phyloP scores from a whole-genome alignment of 371 early-diverging fungal species.

The Circinella minor region DNA sequence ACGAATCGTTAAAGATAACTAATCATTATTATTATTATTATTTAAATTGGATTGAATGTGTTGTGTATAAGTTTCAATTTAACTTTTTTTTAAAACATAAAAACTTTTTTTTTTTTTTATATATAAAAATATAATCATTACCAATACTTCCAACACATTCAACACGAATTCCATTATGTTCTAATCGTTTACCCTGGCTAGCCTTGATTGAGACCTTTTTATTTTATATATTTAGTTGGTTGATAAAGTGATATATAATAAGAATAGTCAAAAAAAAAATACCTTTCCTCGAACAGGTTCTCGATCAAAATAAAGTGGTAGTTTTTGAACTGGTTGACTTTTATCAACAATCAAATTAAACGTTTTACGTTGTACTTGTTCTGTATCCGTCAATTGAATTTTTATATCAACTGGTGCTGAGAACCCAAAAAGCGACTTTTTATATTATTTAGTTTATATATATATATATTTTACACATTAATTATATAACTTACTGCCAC shows the following conservation, averaged over 20 bases:
- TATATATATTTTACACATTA: background rate
- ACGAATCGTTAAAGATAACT: slow-evolving; percentile 88
- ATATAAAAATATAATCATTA: slow-evolving; percentile 30
- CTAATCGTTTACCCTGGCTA: slow-evolving; percentile 88
- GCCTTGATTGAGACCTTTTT: slow-evolving; percentile 81
- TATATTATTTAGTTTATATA: background rate
- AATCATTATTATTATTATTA: too few species aligned
- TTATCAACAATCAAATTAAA: slow-evolving; percentile 3
- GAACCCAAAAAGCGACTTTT: slow-evolving; percentile 15
- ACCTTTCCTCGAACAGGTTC: slow-evolving; percentile 92
- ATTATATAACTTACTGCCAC: slow-evolving; percentile 2
- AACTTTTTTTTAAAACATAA: too few species aligned
- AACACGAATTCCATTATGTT: slow-evolving; percentile 97
- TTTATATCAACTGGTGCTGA: slow-evolving; percentile 11
- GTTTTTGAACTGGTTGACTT: slow-evolving; percentile 59
- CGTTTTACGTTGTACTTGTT: slow-evolving; percentile 4
- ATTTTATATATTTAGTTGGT: background rate
- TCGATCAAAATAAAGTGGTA: slow-evolving; percentile 95
- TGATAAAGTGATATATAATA: too few species aligned
- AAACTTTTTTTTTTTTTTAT: background rate
- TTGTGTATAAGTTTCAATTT: too few species aligned
- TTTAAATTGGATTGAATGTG: too few species aligned
- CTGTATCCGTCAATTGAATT: slow-evolving; percentile 8
- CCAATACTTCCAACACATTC: slow-evolving; percentile 96
- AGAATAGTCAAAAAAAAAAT: background rate